Evolutionary conservation across 1,284 basidiomycete species (phyloP).

Genomic region (Puccinia hordei): DNA sequence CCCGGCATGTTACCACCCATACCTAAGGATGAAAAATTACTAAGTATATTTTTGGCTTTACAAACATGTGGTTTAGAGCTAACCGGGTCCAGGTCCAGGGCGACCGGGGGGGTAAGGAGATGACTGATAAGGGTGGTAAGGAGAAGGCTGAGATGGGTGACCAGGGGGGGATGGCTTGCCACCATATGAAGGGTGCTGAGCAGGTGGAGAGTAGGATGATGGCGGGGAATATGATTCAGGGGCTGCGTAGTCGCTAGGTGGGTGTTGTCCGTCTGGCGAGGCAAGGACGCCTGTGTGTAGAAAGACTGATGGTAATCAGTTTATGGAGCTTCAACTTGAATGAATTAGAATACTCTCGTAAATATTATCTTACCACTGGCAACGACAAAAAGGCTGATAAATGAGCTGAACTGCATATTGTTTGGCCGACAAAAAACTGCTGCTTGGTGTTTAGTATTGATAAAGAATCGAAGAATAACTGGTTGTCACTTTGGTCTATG

Average conservation of each 20-base stretch:
- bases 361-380: neutral
- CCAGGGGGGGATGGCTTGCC: neutral
- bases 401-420: conserved; percentile 5
- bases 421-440: neutral
- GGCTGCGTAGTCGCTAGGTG: neutral
- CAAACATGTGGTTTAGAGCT: too few relatives aligned
- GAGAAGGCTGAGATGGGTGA: neutral
- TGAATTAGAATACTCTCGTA: neutral
- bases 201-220: neutral
- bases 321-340: neutral
- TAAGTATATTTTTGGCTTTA: too few relatives aligned
- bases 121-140: conserved; percentile 1
- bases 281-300: neutral
- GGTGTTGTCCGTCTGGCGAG: neutral
- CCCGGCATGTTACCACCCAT: too few relatives aligned
- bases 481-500: too few relatives aligned
- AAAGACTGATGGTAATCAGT: neutral
- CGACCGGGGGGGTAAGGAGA: neutral
- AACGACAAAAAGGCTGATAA: neutral
- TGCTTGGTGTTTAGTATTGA: too few relatives aligned
- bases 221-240: neutral
- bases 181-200: neutral
- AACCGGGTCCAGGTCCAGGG: too few relatives aligned
- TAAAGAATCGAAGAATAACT: too few relatives aligned
- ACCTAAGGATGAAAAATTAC: too few relatives aligned